Evolutionary conservation across 2,329 filamentous ascomycete genomes (phyloP), one percentile per base, ranked within the genome.

Genomic region (Neodidymelliopsis sp.): DNA sequence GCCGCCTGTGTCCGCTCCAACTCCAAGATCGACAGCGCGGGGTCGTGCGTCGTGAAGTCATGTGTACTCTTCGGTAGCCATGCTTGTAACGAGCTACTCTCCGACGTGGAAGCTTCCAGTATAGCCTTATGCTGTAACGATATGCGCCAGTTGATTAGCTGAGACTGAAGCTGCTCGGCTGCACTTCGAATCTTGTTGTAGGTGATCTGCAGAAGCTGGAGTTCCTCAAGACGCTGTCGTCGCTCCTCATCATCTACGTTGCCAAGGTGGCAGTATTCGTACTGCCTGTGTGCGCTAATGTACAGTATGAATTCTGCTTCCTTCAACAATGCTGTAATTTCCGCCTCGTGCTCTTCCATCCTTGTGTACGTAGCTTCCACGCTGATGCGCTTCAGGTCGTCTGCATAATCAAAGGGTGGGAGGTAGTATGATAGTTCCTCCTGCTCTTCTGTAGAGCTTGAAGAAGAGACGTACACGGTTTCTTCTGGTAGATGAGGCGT

Each of bases 241-340:
- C 57, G 56, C 24, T 65, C 62, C 11, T 63, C 59, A 1, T 60
- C 47, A 20, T 53, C 46, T 2, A 46, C 45, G 1, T 47, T 15
- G 2, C 31, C 13, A 4, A 44, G 29, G 36, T 60, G 57, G 36
- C 61, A 66, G 42, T 60, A 64, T 3, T 55, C 53, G 42, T 64
- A 57, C 19, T 65, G 48, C 23, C 59, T 59, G n/a, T 54, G 50
- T 15, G 56, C 55, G 18, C 56, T 55, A 12, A 60, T 11, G 20
- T 42, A 45, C 2, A 62, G 29, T 6, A 68, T 28, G 27, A 59
- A 67, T 4, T 62, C 57, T 6, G 59, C 53, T 28, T 68, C 63
- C 37, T 50, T 49, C 2, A 63, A 40, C 18, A 68, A 28, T 1
- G 43, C 41, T 1, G 29, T 13, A 12, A 39, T 60, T 19, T 67